Base-by-base conservation (phyloP, 2,329 filamentous ascomycete species). In the Fusarium sp. region DNA sequence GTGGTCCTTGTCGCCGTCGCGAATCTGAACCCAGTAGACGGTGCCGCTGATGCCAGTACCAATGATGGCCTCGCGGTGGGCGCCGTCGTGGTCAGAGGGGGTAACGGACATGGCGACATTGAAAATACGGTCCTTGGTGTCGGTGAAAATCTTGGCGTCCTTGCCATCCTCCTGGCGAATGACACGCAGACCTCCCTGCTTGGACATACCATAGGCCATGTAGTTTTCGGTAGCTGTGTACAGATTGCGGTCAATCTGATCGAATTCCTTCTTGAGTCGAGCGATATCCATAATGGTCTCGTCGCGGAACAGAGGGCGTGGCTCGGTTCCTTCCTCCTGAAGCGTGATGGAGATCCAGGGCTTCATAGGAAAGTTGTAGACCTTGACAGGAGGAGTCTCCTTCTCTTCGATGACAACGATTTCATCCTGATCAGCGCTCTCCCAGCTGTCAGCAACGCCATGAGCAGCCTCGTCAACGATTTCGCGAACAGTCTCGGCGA, bases 281-380 rank as follows among this genome's bases (percentile, higher is more conserved):
- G 95, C 94, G 73, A 99, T 95, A 69, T 97, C 92, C 82, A 97
- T 91, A 70, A 97, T 88, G 39, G 89, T 85, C 66, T 94, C 90
- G 54, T 92, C 87, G 34, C 90, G 88, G 75, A 98, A 89, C 46
- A 83, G 78, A 4, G 89, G 83, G 13, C 85, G 84, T 25, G 82
- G 75, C 56, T 87, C 81, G 12, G 84, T 77, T 58, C 83, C 77
- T 59, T 82, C 77, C 64, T 85, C 80, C 74, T 87, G 81, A 69
- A 98, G 85, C 11, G 86, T 88, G 73, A 99, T 95, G 19, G 93
- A 91, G 65, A 96, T 93, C 83, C 96, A 99, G 5, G 95, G 95
- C 76, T 91, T 92, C 89, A 99, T 92, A 13, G 95, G 95, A 76
- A 99, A 97, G 76, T 96, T 96, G 80, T 91, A 95, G 42, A 98